phyloP scores from a whole-genome alignment of 495 filamentous ascomycete genomes.

The Neurospora discreta region DNA sequence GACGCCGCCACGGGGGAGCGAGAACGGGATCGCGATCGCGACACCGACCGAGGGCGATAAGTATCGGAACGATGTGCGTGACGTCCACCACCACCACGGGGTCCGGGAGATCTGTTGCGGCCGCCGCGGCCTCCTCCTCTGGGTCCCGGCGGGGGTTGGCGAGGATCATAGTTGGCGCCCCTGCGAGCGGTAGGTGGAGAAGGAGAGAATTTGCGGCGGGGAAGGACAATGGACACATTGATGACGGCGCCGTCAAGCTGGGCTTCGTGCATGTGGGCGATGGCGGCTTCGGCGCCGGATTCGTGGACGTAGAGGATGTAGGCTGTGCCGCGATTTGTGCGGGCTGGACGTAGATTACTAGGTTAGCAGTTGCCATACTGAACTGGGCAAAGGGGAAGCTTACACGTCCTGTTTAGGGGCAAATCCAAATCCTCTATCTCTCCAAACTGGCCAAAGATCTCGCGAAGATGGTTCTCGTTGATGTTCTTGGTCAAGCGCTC shows the following conservation, averaged over 20 bases:
- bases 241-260: conserved; percentile 83
- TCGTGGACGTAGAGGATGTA: conserved; percentile 79
- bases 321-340: conserved; percentile 84
- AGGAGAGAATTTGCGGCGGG: conserved; percentile 55
- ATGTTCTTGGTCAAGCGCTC: conserved; percentile 97
- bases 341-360: conserved; percentile 40
- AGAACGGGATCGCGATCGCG: conserved; percentile 35
- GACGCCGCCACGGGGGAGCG: conserved; percentile 24
- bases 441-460: conserved; percentile 89
- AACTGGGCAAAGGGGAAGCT: conserved; percentile 12
- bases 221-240: conserved; percentile 87
- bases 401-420: conserved; percentile 80
- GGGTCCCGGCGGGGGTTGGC: conserved; percentile 30
- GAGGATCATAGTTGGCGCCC: conserved; percentile 37
- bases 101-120: conserved; percentile 11
- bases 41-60: conserved; percentile 41
- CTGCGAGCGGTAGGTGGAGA: conserved; percentile 38
- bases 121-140: conserved; percentile 20
- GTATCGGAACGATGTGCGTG: conserved; percentile 37
- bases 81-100: conserved; percentile 22
- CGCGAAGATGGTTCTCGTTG: conserved; percentile 71
- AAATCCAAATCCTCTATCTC: conserved; percentile 77
- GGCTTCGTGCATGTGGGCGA: conserved; percentile 96
- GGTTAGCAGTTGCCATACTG: conserved; percentile 4
- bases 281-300: conserved; percentile 74